A percentile compares a stretch with the other conserved stretches of the same genome.
phyloP scores from a whole-genome alignment of 495 filamentous ascomycete species.

The Daldinia caldariorum region DNA sequence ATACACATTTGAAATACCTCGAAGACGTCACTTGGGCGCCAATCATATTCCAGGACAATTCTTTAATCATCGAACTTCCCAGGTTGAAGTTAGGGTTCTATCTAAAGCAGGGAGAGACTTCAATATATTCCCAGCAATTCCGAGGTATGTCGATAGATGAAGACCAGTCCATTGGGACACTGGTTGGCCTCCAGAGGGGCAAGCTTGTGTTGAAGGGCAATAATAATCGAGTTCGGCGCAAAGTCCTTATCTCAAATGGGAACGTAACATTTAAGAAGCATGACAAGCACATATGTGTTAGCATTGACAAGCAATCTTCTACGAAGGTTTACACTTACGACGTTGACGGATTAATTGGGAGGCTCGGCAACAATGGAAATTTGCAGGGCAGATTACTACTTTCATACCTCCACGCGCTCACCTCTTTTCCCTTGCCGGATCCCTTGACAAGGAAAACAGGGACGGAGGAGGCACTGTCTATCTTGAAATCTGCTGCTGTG shows the following conservation, averaged over 20 bases:
- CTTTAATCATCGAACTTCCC: conserved; percentile 59
- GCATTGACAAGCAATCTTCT: conserved; percentile 38
- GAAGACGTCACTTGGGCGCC: conserved; percentile 52
- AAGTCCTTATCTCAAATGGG: conserved; percentile 64
- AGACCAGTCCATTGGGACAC: conserved; percentile 59
- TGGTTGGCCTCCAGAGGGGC: conserved; percentile 64
- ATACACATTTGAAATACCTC: conserved; percentile 50
- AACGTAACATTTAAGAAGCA: conserved; percentile 33
- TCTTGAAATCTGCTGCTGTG: conserved; percentile 60
- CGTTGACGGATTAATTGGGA: conserved; percentile 61
- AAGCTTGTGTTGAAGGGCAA: conserved; percentile 61
- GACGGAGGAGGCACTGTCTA: conserved; percentile 66
- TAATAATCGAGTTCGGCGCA: conserved; percentile 39
- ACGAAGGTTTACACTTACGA: conserved; percentile 51
- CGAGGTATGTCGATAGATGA: conserved; percentile 64
- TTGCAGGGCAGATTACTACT: conserved; percentile 64
- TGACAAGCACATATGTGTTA: conserved; percentile 56
- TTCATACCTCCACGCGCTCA: conserved; percentile 70
- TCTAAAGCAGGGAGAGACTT: conserved; percentile 43
- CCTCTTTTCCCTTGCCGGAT: conserved; percentile 67
- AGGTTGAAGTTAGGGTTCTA: conserved; percentile 61
- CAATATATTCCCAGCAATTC: conserved; percentile 62
- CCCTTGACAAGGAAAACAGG: conserved; percentile 66
- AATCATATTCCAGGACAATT: conserved; percentile 32
- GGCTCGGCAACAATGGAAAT: conserved; percentile 61